phyloP scores from a whole-genome alignment of 1,139 yeast species.

The Barnettozyma hawaiiensis region DNA sequence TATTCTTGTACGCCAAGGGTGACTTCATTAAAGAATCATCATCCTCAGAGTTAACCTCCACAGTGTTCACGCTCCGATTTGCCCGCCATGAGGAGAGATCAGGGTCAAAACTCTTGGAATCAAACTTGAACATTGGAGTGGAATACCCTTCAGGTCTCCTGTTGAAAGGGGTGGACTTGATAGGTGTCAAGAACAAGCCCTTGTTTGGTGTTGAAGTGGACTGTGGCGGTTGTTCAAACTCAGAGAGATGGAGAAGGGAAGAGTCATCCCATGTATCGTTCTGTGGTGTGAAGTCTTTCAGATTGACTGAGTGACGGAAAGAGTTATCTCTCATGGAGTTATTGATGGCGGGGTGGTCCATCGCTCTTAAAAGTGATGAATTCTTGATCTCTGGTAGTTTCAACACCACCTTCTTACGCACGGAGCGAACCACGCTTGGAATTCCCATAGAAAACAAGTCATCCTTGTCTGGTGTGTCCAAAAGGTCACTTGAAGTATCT shows the following conservation, averaged over 20 bases:
- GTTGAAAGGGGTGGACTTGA: neutral
- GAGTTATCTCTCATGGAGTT: conserved; percentile 1
- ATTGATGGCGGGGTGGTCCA: neutral
- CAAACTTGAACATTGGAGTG: conserved; percentile 18
- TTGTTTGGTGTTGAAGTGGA: conserved; percentile 33
- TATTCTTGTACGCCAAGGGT: conserved; percentile 10
- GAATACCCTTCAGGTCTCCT: conserved; percentile 13
- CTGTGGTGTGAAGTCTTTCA: neutral
- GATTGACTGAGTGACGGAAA: neutral
- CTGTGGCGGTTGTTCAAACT: conserved; percentile 32
- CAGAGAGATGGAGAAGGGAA: conserved; percentile 30
- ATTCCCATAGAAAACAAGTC: conserved; percentile 15
- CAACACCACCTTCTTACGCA: conserved; percentile 1
- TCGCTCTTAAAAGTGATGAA: neutral
- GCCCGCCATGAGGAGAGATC: conserved; percentile 6
- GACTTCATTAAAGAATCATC: conserved; percentile 1
- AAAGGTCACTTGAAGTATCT: neutral
- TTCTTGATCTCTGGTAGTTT: neutral
- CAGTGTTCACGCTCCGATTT: conserved; percentile 4
- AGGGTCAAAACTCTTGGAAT: conserved; percentile 8
- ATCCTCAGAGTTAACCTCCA: neutral
- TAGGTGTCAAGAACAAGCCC: conserved; percentile 3
- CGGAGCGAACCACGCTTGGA: conserved; percentile 5
- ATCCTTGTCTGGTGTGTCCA: conserved; percentile 1
- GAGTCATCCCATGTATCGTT: conserved; percentile 9